These are phyloP conservation scores for Salix purpurea DNA, from an alignment of 345 rosid genomes.

Conservation along the genomic window DNA sequence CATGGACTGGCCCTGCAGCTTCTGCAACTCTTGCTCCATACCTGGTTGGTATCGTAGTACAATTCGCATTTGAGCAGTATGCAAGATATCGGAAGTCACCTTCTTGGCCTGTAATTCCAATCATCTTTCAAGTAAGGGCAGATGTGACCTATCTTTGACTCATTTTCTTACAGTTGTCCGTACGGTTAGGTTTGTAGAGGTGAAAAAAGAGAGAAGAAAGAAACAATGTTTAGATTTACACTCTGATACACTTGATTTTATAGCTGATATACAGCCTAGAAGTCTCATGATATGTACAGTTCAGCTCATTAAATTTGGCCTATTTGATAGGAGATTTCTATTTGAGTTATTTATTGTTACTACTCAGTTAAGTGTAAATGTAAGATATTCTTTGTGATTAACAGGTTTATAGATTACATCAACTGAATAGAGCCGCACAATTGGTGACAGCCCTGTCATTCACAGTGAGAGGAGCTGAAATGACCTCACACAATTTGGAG, in stretches of 20 bases:
- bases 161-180: background rate
- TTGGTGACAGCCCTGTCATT: conserved; percentile 89
- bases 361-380: background rate
- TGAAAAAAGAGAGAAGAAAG: background rate
- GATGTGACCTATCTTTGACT: conserved; percentile 2
- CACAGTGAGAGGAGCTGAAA: conserved; percentile 84
- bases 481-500: conserved; percentile 78
- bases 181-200: background rate
- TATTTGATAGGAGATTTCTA: background rate
- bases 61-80: conserved; percentile 89
- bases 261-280: background rate
- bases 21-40: conserved; percentile 98
- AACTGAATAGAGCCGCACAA: conserved; percentile 92
- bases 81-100: conserved; percentile 70
- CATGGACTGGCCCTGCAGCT: conserved; percentile 99
- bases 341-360: background rate
- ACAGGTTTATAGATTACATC: conserved; percentile 96
- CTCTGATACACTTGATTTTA: background rate
- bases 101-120: conserved; percentile 70
- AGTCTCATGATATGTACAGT: background rate
- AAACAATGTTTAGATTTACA: background rate
- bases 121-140: conserved; percentile 72
- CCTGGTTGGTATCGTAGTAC: conserved; percentile 86
- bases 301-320: background rate
- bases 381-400: background rate